Conservation (phyloP, 2,329 filamentous ascomycete species). For the Apiospora phragmitis region DNA sequence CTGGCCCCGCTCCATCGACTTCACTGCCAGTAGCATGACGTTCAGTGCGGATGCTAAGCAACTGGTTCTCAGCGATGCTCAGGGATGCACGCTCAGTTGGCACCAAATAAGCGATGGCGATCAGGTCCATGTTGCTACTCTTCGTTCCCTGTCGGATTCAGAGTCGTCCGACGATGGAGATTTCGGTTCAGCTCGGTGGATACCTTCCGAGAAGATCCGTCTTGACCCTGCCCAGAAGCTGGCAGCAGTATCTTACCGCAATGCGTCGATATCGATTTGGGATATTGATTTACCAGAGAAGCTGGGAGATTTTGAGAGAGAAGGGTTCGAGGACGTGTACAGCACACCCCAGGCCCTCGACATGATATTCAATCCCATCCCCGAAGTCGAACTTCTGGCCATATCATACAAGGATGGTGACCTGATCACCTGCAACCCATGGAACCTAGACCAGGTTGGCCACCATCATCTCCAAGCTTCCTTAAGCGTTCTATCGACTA, state of each 20-base stretch:
- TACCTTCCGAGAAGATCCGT: not conserved
- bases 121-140: not conserved
- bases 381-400: not conserved
- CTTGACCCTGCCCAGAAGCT: not conserved
- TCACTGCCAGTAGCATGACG: not conserved
- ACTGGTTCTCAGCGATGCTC: not conserved
- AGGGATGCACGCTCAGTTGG: not conserved
- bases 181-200: not conserved
- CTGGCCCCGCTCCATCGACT: not conserved
- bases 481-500: not conserved
- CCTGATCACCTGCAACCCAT: not conserved
- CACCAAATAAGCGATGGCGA: not conserved
- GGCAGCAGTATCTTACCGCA: not conserved
- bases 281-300: not conserved
- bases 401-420: not conserved
- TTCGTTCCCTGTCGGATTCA: not conserved
- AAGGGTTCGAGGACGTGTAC: not conserved
- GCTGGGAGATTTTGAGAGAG: not conserved
- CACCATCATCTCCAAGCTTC: no score
- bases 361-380: not conserved
- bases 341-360: not conserved
- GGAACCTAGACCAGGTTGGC: not conserved
- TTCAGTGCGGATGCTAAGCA: not conserved
- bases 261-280: not conserved
- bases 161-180: not conserved